Conservation (phyloP, 2,329 filamentous ascomycete genomes). For the Phyllosticta citrichinensis region DNA sequence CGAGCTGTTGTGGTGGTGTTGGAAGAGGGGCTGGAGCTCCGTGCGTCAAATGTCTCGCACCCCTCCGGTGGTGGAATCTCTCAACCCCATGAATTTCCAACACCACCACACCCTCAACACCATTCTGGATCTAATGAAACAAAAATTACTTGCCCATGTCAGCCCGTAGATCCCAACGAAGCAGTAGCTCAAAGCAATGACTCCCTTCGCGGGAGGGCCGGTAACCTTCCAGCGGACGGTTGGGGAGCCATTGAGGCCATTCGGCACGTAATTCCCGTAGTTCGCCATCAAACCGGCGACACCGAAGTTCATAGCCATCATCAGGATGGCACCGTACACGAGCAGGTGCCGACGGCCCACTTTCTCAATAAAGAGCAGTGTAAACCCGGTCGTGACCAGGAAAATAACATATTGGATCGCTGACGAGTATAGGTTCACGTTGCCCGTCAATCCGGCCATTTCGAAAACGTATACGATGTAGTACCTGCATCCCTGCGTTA, state of each 20-base stretch:
- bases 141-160: constrained; percentile 22
- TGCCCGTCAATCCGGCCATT: constrained; percentile 36
- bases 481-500: constrained; percentile 25
- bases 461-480: constrained; percentile 47
- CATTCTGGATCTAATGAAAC: too few species aligned
- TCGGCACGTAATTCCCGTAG: constrained; percentile 38
- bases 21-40: too few species aligned
- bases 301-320: constrained; percentile 51
- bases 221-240: constrained; percentile 7
- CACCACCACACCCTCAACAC: too few species aligned
- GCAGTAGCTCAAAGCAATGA: too few species aligned
- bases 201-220: constrained; percentile 43
- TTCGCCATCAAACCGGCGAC: constrained; percentile 50
- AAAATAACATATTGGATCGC: constrained; percentile 46
- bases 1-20: too few species aligned
- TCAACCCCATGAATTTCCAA: too few species aligned
- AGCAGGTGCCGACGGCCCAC: constrained; percentile 49
- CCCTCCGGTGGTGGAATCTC: too few species aligned
- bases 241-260: constrained; percentile 36
- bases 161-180: constrained; percentile 36
- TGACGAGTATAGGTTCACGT: constrained; percentile 8
- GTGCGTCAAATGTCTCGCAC: too few species aligned
- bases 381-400: constrained; percentile 48
- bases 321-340: constrained; percentile 46
- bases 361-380: constrained; percentile 50